Evolutionary conservation across 148 eudicot species (phyloP).

Genomic region (Silene uniflora): DNA sequence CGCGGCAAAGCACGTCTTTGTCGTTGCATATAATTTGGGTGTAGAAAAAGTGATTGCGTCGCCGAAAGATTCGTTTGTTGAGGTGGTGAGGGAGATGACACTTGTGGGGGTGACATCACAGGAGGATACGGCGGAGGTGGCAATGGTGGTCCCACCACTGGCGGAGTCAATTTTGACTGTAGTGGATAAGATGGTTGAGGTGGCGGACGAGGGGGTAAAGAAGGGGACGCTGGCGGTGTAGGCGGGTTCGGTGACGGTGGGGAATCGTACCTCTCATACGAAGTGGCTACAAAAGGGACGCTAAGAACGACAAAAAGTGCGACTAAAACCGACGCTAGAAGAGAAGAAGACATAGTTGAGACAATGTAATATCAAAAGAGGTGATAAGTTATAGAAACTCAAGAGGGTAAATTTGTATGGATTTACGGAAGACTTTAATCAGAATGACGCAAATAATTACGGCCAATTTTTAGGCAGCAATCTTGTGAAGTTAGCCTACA

Average conservation of each 20-base stretch:
- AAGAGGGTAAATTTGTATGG: neutral
- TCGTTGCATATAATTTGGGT: constrained; percentile 25
- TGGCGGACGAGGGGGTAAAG: constrained; percentile 16
- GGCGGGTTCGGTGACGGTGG: neutral
- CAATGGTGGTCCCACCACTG: neutral
- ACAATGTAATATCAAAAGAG: neutral
- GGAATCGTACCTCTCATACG: neutral
- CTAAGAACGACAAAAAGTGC: constrained; percentile 22
- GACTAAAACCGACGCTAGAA: constrained; percentile 19
- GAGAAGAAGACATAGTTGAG: constrained; percentile 23
- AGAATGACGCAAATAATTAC: neutral
- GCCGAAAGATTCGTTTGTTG: constrained; percentile 4
- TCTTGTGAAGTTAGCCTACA: constrained; percentile 3
- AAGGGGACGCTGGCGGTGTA: neutral
- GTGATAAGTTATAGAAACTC: neutral
- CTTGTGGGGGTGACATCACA: constrained; percentile 2
- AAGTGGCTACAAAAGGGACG: constrained; percentile 16
- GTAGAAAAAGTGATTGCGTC: constrained; percentile 30
- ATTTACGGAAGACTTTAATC: constrained; percentile 2
- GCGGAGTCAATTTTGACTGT: neutral
- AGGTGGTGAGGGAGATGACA: neutral
- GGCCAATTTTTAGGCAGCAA: constrained; percentile 14
- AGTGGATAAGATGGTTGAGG: neutral
- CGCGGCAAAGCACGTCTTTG: constrained; percentile 23
- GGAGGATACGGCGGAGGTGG: neutral